Base-by-base conservation (phyloP, 202 grass and related monocot species). In the Panicum virgatum region DNA sequence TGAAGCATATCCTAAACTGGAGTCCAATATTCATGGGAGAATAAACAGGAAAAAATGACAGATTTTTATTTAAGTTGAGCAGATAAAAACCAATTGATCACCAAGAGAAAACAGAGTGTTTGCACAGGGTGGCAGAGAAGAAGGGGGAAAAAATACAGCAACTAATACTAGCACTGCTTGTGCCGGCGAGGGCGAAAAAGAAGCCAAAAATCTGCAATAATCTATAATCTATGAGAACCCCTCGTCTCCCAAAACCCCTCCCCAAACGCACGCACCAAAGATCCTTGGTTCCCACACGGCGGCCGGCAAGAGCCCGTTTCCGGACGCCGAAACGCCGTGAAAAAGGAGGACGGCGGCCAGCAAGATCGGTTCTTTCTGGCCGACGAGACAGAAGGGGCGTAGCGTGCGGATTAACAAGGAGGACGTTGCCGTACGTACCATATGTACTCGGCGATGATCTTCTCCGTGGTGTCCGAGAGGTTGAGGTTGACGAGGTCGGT, bases 371-470 rank as follows among this genome's bases (percentile, higher is more conserved):
- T 44, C 70, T 36, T n/a, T 44, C 83, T 26, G 4, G 15, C 40
- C 4, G 26, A 30, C 23, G 23, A 53, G 13, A 7, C n/a, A 19
- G 20, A 66, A 66, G 67, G 58, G 30, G 30, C 9, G 12, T 30
- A 56, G 36, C 42, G 43, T 9, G 37, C 7, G 22, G 34, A 61
- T 43, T 38, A 48, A 23, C 1, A 40, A 20, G 64, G 69, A 48
- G 52, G 52, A 57, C 36, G 74, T 9, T 12, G 87, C 9, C 91
- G 34, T 79, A 97, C 94, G 34, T 81, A 97, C 94, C 94, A 97
- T 91, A 97, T 94, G 86, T 97, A 97, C 90, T 97, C 94, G 16
- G 90, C 94, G 77, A 97, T 94, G 81, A 97, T 97, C 90, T 94
- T 97, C 39, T 97, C 88, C 7, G 94, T 92, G 88, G 84, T 56